A percentile compares a stretch with the other conserved stretches of the same genome.
These are phyloP conservation scores for Cyclotella atomus DNA, from an alignment of 108 stramenopile genomes.

Conservation along the genomic window DNA sequence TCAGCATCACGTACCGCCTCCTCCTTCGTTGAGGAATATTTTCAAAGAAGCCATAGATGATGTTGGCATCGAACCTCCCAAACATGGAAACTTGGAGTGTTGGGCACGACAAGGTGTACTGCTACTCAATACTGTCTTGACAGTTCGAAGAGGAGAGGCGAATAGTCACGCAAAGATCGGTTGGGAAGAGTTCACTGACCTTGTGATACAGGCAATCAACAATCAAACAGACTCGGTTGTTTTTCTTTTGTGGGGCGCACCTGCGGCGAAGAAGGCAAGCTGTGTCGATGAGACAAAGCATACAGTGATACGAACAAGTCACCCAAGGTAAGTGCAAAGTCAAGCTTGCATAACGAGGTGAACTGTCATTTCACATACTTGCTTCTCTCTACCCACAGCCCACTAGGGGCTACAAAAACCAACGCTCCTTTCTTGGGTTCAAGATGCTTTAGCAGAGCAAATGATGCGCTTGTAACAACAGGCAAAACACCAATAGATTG, in stretches of 20 bases:
- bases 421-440: conserved; percentile 81
- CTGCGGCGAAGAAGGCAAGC: conserved; percentile 77
- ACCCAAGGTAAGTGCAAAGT: conserved; percentile 37
- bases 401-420: conserved; percentile 82
- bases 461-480: conserved; percentile 55
- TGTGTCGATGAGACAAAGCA: conserved; percentile 59
- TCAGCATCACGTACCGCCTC: conserved; percentile 69
- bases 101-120: conserved; percentile 98
- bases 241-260: conserved; percentile 98
- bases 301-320: conserved; percentile 62
- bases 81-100: conserved; percentile 72
- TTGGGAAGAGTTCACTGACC: conserved; percentile 97
- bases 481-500: conserved; percentile 83
- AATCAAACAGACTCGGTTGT: conserved; percentile 66
- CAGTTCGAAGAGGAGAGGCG: conserved; percentile 90
- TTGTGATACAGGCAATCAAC: conserved; percentile 67
- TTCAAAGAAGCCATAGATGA: conserved; percentile 81
- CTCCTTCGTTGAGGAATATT: conserved; percentile 95
- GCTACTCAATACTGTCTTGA: conserved; percentile 95
- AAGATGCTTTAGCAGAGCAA: conserved; percentile 74
- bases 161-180: conserved; percentile 92
- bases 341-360: too few relatives aligned
- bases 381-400: conserved; percentile 27
- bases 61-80: conserved; percentile 52
- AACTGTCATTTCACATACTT: not conserved